These are phyloP conservation scores for Somion occarium DNA, from an alignment of 1,284 basidiomycete species.

Conservation along the genomic window DNA sequence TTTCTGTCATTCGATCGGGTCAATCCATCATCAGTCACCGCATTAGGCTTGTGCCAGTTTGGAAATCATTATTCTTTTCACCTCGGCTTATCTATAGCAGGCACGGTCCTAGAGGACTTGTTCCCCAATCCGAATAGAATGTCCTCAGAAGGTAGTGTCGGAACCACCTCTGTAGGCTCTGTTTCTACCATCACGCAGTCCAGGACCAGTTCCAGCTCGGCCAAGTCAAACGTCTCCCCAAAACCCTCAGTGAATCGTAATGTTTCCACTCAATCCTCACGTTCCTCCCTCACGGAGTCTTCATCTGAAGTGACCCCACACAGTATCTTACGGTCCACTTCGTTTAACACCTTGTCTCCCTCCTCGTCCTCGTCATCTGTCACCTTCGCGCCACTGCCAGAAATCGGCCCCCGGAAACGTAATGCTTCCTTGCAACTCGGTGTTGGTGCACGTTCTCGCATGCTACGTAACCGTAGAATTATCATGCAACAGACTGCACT, in stretches of 20 bases:
- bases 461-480: conserved; percentile 30
- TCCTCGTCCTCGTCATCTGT: conserved; percentile 20
- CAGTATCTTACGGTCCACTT: conserved; percentile 2
- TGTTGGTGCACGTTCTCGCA: conserved; percentile 52
- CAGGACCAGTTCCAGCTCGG: not conserved
- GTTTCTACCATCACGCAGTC: not conserved
- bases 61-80: not conserved
- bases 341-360: not conserved
- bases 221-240: not conserved
- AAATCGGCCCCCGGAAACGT: conserved; percentile 48
- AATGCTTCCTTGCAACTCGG: conserved; percentile 55
- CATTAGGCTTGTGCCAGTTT: not conserved
- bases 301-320: not conserved
- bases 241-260: not conserved
- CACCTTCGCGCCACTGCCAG: conserved; percentile 63
- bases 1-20: not conserved
- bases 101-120: not conserved
- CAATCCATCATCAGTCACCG: not conserved
- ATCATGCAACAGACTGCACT: conserved; percentile 4
- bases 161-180: not conserved
- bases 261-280: conserved; percentile 3
- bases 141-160: not conserved
- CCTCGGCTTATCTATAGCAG: not conserved
- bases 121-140: not conserved
- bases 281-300: conserved; percentile 1